Conservation (phyloP, 257 asterid genomes). For the Primulina tabacum region DNA sequence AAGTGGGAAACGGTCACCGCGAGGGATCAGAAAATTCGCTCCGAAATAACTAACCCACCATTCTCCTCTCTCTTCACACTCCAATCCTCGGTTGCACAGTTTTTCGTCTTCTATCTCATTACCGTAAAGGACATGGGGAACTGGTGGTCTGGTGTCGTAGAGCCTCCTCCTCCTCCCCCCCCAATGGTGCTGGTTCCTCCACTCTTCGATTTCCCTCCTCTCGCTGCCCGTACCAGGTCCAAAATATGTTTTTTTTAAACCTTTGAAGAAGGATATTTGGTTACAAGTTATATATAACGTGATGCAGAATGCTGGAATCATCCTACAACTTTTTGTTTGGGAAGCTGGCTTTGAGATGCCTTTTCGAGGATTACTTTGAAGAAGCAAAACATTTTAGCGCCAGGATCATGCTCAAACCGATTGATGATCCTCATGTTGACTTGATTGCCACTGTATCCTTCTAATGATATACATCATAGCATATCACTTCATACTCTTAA, state of each 20-base stretch:
- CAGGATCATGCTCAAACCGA: constrained; percentile 81
- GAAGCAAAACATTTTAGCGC: constrained; percentile 68
- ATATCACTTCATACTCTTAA: not conserved
- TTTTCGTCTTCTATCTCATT: not conserved
- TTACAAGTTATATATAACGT: constrained; percentile 6
- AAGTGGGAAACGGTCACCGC: no score
- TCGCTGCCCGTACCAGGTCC: constrained; percentile 86
- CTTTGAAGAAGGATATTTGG: not conserved
- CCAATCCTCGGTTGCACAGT: not conserved
- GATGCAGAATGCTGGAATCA: constrained; percentile 86
- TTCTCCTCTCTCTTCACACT: constrained; percentile 22
- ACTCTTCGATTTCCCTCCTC: constrained; percentile 91
- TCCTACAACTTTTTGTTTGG: constrained; percentile 79
- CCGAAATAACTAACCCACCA: constrained; percentile 22
- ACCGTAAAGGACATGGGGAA: constrained; percentile 51
- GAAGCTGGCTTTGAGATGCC: constrained; percentile 70
- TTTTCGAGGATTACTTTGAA: constrained; percentile 77
- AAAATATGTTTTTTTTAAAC: not conserved
- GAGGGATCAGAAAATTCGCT: not conserved
- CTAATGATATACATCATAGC: not conserved
- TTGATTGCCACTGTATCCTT: constrained; percentile 86
- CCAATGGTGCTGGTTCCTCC: constrained; percentile 94
- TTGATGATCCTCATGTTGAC: constrained; percentile 92
- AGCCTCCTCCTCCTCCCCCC: constrained; percentile 71
- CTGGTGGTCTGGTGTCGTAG: constrained; percentile 30